A percentile compares a stretch with the other conserved stretches of the same genome.
Evolutionary conservation across 345 rosid genomes (phyloP).

Genomic region (Leavenworthia alabamica): DNA sequence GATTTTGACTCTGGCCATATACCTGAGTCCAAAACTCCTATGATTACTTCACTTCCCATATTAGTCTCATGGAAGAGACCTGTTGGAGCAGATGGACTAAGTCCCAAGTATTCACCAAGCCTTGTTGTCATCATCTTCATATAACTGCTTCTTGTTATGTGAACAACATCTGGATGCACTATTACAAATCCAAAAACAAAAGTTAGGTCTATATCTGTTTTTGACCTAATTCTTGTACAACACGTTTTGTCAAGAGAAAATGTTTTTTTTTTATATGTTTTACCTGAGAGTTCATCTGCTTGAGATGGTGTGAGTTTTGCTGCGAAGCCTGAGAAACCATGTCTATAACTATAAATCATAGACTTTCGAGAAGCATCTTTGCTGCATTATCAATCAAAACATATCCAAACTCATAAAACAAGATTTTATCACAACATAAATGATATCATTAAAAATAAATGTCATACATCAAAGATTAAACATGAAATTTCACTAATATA

Average conservation of each 20-base stretch:
- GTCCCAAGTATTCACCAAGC: constrained; percentile 59
- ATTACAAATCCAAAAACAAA: neutral
- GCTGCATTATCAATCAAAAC: constrained; percentile 36
- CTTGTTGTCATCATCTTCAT: constrained; percentile 58
- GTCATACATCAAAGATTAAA: too few relatives aligned
- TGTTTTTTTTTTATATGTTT: too few relatives aligned
- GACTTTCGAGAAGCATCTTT: constrained; percentile 40
- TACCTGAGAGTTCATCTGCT: constrained; percentile 50
- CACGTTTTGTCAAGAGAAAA: too few relatives aligned
- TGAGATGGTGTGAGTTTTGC: constrained; percentile 56
- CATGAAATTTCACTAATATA: too few relatives aligned
- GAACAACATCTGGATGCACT: constrained; percentile 56
- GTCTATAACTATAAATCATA: constrained; percentile 67
- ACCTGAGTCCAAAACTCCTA: constrained; percentile 59
- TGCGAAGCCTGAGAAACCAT: constrained; percentile 75
- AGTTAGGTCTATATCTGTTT: neutral
- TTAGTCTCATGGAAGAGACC: constrained; percentile 39
- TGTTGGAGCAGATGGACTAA: constrained; percentile 37
- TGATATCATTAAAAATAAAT: too few relatives aligned
- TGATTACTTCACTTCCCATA: constrained; percentile 62
- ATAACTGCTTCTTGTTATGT: constrained; percentile 43
- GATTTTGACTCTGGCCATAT: constrained; percentile 41
- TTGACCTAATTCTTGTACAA: constrained; percentile 5
- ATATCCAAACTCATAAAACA: neutral
- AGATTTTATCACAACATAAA: neutral